phyloP scores from a whole-genome alignment of 345 rosid species.

The Orychophragmus violaceus region DNA sequence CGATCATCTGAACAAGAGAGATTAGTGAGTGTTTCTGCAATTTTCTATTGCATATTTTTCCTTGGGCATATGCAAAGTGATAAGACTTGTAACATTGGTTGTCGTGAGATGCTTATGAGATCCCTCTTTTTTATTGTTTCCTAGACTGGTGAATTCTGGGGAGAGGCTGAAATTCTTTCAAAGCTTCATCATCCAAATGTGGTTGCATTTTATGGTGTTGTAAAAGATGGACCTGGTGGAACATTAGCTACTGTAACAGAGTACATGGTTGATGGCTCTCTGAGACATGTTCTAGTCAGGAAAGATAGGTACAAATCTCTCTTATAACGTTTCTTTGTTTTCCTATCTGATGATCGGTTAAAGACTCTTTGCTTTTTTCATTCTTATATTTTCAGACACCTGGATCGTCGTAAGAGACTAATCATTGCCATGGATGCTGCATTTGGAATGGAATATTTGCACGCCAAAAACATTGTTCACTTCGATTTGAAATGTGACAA shows the following conservation, averaged over 20 bases:
- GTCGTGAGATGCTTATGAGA: not conserved
- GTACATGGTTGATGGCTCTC: slow-evolving; percentile 97
- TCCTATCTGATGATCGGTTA: not conserved
- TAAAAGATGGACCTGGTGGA: slow-evolving; percentile 92
- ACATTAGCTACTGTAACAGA: slow-evolving; percentile 94
- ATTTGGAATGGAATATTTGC: slow-evolving; percentile 97
- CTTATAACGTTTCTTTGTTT: not conserved
- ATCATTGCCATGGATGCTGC: slow-evolving; percentile 99
- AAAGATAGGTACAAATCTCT: slow-evolving; percentile 65
- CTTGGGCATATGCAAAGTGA: not conserved
- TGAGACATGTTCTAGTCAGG: slow-evolving; percentile 82
- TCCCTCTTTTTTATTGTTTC: not conserved
- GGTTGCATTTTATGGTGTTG: slow-evolving; percentile 97
- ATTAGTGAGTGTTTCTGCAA: slow-evolving; percentile 49
- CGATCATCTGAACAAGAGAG: slow-evolving; percentile 94
- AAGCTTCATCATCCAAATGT: slow-evolving; percentile 98
- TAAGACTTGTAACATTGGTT: not conserved
- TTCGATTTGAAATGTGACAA: slow-evolving; percentile 97
- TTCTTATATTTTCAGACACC: slow-evolving; percentile 48
- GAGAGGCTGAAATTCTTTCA: slow-evolving; percentile 97
- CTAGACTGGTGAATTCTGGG: slow-evolving; percentile 93
- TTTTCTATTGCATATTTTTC: not conserved
- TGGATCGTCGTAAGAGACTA: slow-evolving; percentile 87
- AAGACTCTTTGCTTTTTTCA: not conserved
- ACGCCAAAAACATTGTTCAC: slow-evolving; percentile 94